Base-by-base conservation (phyloP, 2,329 filamentous ascomycete species). In the Pseudocercospora musae region DNA sequence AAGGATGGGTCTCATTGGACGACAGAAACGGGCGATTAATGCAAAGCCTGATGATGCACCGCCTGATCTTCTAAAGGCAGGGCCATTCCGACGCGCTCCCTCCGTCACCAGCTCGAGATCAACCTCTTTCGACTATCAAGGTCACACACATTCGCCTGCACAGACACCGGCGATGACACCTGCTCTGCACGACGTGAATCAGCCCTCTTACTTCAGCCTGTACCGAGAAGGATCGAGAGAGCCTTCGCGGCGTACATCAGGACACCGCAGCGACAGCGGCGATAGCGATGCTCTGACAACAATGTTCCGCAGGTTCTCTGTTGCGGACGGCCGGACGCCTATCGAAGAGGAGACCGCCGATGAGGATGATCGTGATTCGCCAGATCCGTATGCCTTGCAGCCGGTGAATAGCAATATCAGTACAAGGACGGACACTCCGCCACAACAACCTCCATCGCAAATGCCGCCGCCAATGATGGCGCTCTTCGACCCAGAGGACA, bases 401-500 rank as follows among this genome's bases (percentile, higher is more conserved):
- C 83, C 77, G 70, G 79, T 81, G 0, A 77, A 81, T 59, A 87
- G 85, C 72, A 82, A 85, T 48, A 72, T 73, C 56, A 78, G 77
- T 55, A 62, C 65, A 4, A 66, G 67, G 46, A 79, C 84, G 44
- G 76, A 76, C n/a, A 82, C 84, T 3, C 80, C 81, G n/a, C 85
- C 87, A 49, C 85, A 87, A 6, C 60, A 57, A 21, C 84, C 85
- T 57, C 81, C 86, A 11, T 85, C 82, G 62, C 92, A 92, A 82
- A 90, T 97, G 85, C 88, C 89, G 20, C 95, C 95, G 23, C 92
- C 93, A 4, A 93, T 95, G 52, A 89, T 90, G 91, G 91, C 94
- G 2, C 81, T 99, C 3, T 99, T 98, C 72, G 93, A 98, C 71
- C 95, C 95, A 0, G 90, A 96, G 73, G 95, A 99, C 72, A 96